Conservation (phyloP, 257 asterid species). For the Coffea eugenioides region DNA sequence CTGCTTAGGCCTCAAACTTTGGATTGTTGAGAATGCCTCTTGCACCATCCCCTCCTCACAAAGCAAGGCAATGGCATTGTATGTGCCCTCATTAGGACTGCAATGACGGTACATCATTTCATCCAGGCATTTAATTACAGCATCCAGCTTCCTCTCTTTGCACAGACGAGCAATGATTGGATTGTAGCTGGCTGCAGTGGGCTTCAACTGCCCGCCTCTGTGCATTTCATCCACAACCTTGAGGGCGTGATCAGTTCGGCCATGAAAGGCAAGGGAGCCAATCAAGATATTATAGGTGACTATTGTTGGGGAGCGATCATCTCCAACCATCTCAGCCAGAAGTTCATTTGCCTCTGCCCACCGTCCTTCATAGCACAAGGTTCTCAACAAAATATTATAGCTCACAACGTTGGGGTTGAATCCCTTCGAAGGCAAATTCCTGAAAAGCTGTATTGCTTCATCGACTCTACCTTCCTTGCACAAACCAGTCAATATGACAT, state of each 20-base stretch:
- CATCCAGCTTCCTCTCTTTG: constrained; percentile 56
- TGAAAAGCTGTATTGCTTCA: constrained; percentile 68
- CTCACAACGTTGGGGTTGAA: constrained; percentile 80
- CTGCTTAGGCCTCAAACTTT: constrained; percentile 50
- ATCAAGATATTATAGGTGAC: constrained; percentile 72
- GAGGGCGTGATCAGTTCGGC: constrained; percentile 69
- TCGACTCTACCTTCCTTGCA: constrained; percentile 77
- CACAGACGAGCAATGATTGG: constrained; percentile 68
- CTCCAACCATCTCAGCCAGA: constrained; percentile 75
- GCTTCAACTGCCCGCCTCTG: constrained; percentile 50
- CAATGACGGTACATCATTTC: constrained; percentile 56
- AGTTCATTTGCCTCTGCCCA: constrained; percentile 88
- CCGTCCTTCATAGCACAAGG: constrained; percentile 68
- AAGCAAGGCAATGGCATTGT: constrained; percentile 65
- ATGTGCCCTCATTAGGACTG: constrained; percentile 74
- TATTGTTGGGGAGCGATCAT: constrained; percentile 58
- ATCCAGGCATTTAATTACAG: constrained; percentile 53
- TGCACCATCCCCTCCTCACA: constrained; percentile 69
- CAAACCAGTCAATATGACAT: constrained; percentile 74
- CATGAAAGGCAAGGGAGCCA: constrained; percentile 64
- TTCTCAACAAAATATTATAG: constrained; percentile 80
- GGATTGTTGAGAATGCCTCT: constrained; percentile 69
- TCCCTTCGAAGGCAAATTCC: constrained; percentile 67
- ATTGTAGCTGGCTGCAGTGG: constrained; percentile 73
- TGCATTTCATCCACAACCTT: constrained; percentile 66